Base-by-base conservation (phyloP, 306 rosid genomes). In the Citrullus mucosospermus region DNA sequence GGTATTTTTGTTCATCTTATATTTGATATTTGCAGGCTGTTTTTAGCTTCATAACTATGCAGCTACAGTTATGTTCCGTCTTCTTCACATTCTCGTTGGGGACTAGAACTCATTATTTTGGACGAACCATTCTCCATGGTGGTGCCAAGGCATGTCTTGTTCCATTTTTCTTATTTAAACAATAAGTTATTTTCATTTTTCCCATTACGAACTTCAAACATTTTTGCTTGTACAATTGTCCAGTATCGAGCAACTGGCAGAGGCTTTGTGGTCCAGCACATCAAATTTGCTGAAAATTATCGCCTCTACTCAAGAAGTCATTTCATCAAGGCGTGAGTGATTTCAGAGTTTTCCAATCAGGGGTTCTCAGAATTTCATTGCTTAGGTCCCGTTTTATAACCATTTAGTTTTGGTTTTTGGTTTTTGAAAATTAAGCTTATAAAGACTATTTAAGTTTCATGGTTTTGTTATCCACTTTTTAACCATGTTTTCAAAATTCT, bases 231-330 rank as follows among this genome's bases (percentile, higher is more conserved):
- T 77, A 66, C 61, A n/a, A 60, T 80, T 87, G 79, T 38, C n/a
- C 82, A 95, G 99, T 95, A 95, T 83, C 99, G 97, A 38, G 99
- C 99, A 83, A 95, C 99, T 81, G 99, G 99, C 62, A 92, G 99
- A 85, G 99, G 99, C 56, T 92, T 92, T 78, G 98, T 95, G 81
- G 98, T 95, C 76, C 93, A 83, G 16, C 99, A 91, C 89, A 95
- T 95, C 78, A 91, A 90, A 90, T 95, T 95, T 81, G 98, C 99
- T 82, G 99, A 95, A 46, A 92, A 92, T 82, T 95, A 95, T 86
- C 87, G 98, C 85, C 91, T 92, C 55, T 95, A 92, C 83, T 95
- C 97, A 15, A 85, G 99, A 84, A 95, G 99, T 85, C 98, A 95
- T 90, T 92, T 92, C 84, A 89, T 90, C 84, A 92, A 95, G 82